A percentile compares a stretch with the other conserved stretches of the same genome.
These are phyloP conservation scores for Phyllosticta capitalensis DNA, from an alignment of 2,329 filamentous ascomycete species.

Conservation along the genomic window DNA sequence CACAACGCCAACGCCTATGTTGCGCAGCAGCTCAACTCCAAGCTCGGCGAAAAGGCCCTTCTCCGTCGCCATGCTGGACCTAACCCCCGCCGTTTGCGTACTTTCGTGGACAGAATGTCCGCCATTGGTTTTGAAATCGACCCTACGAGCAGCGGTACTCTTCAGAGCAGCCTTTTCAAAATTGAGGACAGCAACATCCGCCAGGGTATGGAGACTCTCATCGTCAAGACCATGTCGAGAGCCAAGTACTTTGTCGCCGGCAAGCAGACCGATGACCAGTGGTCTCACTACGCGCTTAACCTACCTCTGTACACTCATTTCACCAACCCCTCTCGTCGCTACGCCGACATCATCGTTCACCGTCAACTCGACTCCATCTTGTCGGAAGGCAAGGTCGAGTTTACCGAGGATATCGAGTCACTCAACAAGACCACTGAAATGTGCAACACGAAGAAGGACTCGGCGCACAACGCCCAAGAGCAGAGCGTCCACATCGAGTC, in stretches of 20 bases:
- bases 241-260: constrained; percentile 89
- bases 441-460: constrained; percentile 99
- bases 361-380: constrained; percentile 84
- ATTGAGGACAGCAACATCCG: constrained; percentile 80
- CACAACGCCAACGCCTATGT: constrained; percentile 88
- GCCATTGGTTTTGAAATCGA: constrained; percentile 86
- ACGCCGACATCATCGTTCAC: constrained; percentile 90
- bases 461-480: constrained; percentile 91
- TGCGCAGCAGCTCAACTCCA: constrained; percentile 69
- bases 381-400: constrained; percentile 72
- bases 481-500: constrained; percentile 98
- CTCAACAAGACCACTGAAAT: constrained; percentile 87
- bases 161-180: constrained; percentile 93
- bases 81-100: constrained; percentile 78
- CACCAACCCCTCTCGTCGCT: constrained; percentile 87
- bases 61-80: constrained; percentile 79
- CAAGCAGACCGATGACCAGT: constrained; percentile 66
- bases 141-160: constrained; percentile 73
- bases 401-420: constrained; percentile 77
- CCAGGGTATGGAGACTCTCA: constrained; percentile 94
- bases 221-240: constrained; percentile 91
- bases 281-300: constrained; percentile 87
- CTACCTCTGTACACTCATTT: constrained; percentile 94
- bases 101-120: constrained; percentile 87
- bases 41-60: constrained; percentile 83